Conservation (phyloP, 2,329 filamentous ascomycete genomes). For the Aspergillus vadensis region DNA sequence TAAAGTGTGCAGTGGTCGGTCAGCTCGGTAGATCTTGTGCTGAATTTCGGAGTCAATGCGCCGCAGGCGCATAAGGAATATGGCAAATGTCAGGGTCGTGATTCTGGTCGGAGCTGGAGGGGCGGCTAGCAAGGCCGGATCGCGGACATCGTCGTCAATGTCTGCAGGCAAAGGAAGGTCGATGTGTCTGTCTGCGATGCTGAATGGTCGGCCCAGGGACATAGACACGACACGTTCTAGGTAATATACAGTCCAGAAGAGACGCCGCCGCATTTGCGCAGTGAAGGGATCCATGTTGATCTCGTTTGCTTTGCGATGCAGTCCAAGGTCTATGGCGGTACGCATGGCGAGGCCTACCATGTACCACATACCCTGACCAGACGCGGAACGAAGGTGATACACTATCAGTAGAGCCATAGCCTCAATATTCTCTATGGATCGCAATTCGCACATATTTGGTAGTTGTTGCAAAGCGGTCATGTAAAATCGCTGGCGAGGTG, state of each 20-base stretch:
- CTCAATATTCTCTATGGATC: conserved; percentile 55
- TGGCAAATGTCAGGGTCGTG: conserved; percentile 45
- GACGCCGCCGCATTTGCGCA: conserved; percentile 49
- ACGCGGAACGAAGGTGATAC: conserved; percentile 55
- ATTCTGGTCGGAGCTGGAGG: conserved; percentile 32
- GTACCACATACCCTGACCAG: conserved; percentile 57
- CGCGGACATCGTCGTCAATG: conserved; percentile 45
- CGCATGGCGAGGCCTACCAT: conserved; percentile 58
- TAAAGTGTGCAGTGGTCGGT: conserved; percentile 48
- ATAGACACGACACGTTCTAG: conserved; percentile 54
- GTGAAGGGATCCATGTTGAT: conserved; percentile 44
- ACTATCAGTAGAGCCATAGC: conserved; percentile 55
- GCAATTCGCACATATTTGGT: conserved; percentile 51
- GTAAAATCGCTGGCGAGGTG: conserved; percentile 47
- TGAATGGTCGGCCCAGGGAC: conserved; percentile 54
- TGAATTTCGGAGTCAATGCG: conserved; percentile 54
- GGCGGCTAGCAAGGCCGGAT: conserved; percentile 36
- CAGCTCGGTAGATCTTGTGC: conserved; percentile 55
- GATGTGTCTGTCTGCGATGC: conserved; percentile 55
- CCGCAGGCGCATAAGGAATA: conserved; percentile 51
- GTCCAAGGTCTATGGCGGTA: conserved; percentile 55
- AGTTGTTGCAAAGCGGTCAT: conserved; percentile 54
- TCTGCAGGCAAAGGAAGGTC: conserved; percentile 53
- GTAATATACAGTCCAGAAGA: conserved; percentile 58
- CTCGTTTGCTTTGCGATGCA: conserved; percentile 53